Evolutionary conservation across 495 filamentous ascomycete species (phyloP), one percentile per base, ranked within the genome.

Genomic region (Neurospora intermedia): DNA sequence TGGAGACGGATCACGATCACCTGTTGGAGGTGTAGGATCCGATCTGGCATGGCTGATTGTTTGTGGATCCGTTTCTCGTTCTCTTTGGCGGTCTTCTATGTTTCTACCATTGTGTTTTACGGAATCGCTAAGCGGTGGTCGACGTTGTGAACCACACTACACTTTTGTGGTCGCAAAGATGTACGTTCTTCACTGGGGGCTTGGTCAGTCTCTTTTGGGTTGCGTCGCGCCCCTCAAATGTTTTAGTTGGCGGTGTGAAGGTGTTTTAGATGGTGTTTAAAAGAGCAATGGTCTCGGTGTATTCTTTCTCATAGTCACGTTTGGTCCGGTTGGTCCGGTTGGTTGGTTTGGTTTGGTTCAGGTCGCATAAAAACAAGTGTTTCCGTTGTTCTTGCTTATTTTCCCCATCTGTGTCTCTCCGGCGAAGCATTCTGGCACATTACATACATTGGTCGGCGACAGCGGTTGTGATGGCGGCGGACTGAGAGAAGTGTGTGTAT

Each of bases 1-100:
- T 83, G 76, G 81, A 83, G 54, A 66, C 54, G 54, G 54, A 66
- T 66, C 27, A 18, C 27, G 54, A 66, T 66, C 54, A 66, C 54
- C 27, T 66, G 54, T 66, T 66, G 54, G 54, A 66, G 54, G 54
- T 66, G 54, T 66, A 66, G 54, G 54, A 66, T 66, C 54, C 54
- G 23, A 38, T 66, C 54, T 66, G 54, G 54, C 54, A 66, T 66
- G 54, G 54, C 54, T 66, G 54, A 66, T 66, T 66, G 0, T 66
- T 27, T 59, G 20, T 59, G 20, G 23, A 38, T 66, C 54, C 54
- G 54, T 66, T 35, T 31, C 54, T 66, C 54, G 27, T 66, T 66
- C 27, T 66, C 27, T 18, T 7, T 66, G 54, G 48, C 7, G 11
- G 54, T 66, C 15, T 38, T 38, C 15, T 15, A 10, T 59, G 6